phyloP scores from a whole-genome alignment of 2,329 filamentous ascomycete species.

The Leptographium wingfieldii region DNA sequence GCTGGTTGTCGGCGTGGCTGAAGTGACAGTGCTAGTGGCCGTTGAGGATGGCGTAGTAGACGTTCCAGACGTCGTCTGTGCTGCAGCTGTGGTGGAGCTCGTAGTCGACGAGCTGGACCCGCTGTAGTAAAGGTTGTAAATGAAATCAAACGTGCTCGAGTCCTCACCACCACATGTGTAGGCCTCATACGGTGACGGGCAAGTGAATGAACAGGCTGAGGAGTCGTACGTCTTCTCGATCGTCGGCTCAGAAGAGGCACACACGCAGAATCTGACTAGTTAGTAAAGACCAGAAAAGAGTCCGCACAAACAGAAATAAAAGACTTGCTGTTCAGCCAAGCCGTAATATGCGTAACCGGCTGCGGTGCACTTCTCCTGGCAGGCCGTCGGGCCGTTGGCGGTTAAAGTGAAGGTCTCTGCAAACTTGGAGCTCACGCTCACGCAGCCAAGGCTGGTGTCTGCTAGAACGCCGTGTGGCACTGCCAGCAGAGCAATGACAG shows the following conservation, averaged over 20 bases:
- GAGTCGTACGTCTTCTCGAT: conserved; percentile 10
- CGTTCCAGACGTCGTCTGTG: background rate
- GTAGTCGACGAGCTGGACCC: background rate
- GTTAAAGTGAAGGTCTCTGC: background rate
- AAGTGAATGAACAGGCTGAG: conserved; percentile 8
- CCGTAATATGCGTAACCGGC: conserved; percentile 11
- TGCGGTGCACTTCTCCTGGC: conserved; percentile 4
- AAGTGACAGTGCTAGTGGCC: background rate
- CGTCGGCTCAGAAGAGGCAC: conserved; percentile 5
- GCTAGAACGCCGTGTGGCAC: conserved; percentile 4
- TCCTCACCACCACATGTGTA: conserved; percentile 11
- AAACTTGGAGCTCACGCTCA: conserved; percentile 11
- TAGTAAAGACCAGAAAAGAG: background rate
- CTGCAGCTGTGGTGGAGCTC: background rate
- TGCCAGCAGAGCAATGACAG: conserved; percentile 3
- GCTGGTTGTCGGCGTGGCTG: background rate
- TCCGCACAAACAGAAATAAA: background rate
- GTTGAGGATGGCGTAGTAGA: background rate
- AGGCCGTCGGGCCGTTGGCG: conserved; percentile 9
- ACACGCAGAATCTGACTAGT: conserved; percentile 9
- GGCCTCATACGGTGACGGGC: conserved; percentile 6
- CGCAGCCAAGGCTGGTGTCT: conserved; percentile 10
- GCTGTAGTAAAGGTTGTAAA: conserved; percentile 11
- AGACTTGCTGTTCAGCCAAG: conserved; percentile 8
- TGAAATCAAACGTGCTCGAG: conserved; percentile 6